Evolutionary conservation across 1,284 basidiomycete species (phyloP).

Genomic region (Ustilago cynodontis): DNA sequence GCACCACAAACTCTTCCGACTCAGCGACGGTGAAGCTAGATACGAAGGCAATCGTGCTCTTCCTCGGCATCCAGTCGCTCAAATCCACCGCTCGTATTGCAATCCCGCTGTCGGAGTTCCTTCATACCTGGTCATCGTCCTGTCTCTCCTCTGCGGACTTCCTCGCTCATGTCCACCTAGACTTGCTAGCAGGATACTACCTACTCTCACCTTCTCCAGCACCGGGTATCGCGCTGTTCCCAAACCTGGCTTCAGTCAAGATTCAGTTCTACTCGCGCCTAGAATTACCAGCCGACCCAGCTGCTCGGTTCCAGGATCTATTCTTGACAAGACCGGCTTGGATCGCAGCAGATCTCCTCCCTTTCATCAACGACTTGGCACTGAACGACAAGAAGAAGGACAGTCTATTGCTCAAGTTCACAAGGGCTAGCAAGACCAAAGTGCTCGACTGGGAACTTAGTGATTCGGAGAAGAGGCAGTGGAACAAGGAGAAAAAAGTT

Average conservation of each 20-base stretch:
- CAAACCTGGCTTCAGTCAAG: conserved; percentile 21
- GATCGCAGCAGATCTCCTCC: conserved; percentile 64
- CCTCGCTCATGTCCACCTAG: conserved; percentile 18
- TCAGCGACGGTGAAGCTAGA: conserved; percentile 36
- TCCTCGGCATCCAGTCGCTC: conserved; percentile 55
- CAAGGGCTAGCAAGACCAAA: conserved; percentile 46
- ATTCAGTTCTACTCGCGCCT: conserved; percentile 64
- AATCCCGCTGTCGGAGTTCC: conserved; percentile 36
- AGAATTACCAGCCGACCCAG: conserved; percentile 60
- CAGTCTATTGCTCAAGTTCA: conserved; percentile 57
- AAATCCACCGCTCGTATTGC: conserved; percentile 32
- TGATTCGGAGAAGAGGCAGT: conserved; percentile 33
- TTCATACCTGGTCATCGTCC: conserved; percentile 26
- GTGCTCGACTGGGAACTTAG: conserved; percentile 42
- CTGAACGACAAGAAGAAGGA: conserved; percentile 52
- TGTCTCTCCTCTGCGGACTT: conserved; percentile 31
- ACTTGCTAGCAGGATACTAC: conserved; percentile 43
- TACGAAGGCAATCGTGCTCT: conserved; percentile 37
- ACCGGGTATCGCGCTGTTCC: conserved; percentile 27
- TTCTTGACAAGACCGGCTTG: conserved; percentile 63
- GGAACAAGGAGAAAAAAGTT: conserved; percentile 48
- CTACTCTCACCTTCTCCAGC: conserved; percentile 55
- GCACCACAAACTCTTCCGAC: conserved; percentile 12
- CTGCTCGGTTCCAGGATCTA: conserved; percentile 65
- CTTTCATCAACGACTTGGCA: conserved; percentile 68